phyloP scores from a whole-genome alignment of 1,284 basidiomycete genomes.

The Papiliotrema flavescens region DNA sequence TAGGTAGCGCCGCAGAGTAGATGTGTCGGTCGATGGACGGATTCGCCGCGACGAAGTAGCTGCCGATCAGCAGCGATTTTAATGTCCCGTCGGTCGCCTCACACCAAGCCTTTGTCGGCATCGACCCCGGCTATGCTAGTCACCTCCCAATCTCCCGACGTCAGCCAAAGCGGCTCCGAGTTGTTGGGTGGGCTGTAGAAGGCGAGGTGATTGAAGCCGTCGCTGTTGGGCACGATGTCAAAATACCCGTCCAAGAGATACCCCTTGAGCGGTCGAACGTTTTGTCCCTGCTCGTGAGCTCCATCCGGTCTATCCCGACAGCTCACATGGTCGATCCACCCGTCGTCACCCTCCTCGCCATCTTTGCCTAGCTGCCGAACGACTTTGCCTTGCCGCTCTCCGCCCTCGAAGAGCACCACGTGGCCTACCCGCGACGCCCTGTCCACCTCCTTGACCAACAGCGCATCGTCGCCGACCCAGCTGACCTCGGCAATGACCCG shows the following conservation, averaged over 20 bases:
- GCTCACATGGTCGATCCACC: slow-evolving; percentile 76
- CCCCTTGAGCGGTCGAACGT: slow-evolving; percentile 48
- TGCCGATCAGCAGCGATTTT: slow-evolving; percentile 40
- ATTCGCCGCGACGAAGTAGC: slow-evolving; percentile 83
- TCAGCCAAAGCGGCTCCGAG: slow-evolving; percentile 71
- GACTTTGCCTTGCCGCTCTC: slow-evolving; percentile 54
- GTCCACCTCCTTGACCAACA: slow-evolving; percentile 84
- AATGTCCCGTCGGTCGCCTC: slow-evolving; percentile 43
- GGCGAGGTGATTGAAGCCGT: slow-evolving; percentile 86
- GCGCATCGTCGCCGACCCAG: slow-evolving; percentile 73
- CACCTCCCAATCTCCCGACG: slow-evolving; percentile 86
- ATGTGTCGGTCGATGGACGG: slow-evolving; percentile 80
- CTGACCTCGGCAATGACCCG: slow-evolving; percentile 76
- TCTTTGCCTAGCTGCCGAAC: slow-evolving; percentile 71
- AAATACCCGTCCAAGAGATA: slow-evolving; percentile 65
- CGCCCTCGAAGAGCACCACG: slow-evolving; percentile 67
- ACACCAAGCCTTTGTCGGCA: slow-evolving; percentile 65
- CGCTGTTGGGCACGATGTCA: slow-evolving; percentile 71
- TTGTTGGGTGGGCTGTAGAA: slow-evolving; percentile 73
- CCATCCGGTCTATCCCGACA: not conserved
- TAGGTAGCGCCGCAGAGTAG: slow-evolving; percentile 68
- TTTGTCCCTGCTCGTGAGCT: slow-evolving; percentile 30
- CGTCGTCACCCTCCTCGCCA: slow-evolving; percentile 81
- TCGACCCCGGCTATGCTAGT: slow-evolving; percentile 73
- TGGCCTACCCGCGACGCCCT: slow-evolving; percentile 72